Percentiles rank a stretch among this genome's conserved stretches.
Conservation (phyloP, 345 rosid species). For the Leavenworthia alabamica region DNA sequence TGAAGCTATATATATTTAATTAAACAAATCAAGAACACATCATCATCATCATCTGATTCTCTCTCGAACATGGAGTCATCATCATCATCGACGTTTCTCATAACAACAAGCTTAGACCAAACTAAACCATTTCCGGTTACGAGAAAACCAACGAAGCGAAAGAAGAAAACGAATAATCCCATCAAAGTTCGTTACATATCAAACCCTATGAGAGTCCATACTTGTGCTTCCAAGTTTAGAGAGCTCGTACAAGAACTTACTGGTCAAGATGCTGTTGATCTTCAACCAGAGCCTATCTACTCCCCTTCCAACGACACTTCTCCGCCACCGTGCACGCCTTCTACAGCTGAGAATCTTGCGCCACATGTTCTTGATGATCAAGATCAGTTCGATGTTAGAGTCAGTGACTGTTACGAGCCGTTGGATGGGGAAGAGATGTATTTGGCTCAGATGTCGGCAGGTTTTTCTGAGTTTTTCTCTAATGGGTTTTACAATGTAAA, state of each 20-base stretch:
- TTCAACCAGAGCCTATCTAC: conserved; percentile 4
- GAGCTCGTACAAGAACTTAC: conserved; percentile 84
- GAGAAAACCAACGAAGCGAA: conserved; percentile 14
- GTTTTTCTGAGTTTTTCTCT: conserved; percentile 26
- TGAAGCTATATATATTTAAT: neutral
- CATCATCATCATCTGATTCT: neutral
- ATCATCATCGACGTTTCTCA: conserved; percentile 17
- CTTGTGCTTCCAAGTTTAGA: conserved; percentile 66
- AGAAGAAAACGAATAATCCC: conserved; percentile 25
- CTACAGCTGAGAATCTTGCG: conserved; percentile 7
- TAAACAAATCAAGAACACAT: neutral
- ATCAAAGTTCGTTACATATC: conserved; percentile 81
- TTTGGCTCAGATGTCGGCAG: conserved; percentile 29
- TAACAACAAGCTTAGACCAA: conserved; percentile 8
- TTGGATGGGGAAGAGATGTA: conserved; percentile 24
- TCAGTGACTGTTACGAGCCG: conserved; percentile 6
- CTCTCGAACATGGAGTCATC: conserved; percentile 26
- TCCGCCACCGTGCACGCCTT: conserved; percentile 15
- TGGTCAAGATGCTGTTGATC: conserved; percentile 74
- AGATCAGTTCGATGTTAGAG: conserved; percentile 14
- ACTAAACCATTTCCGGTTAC: conserved; percentile 2
- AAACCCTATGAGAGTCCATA: conserved; percentile 66
- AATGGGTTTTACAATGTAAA: conserved; percentile 28
- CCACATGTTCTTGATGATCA: conserved; percentile 3
- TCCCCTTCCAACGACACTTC: conserved; percentile 18